Conservation (phyloP, 495 filamentous ascomycete genomes). For the Astrothelium subdiscretum region DNA sequence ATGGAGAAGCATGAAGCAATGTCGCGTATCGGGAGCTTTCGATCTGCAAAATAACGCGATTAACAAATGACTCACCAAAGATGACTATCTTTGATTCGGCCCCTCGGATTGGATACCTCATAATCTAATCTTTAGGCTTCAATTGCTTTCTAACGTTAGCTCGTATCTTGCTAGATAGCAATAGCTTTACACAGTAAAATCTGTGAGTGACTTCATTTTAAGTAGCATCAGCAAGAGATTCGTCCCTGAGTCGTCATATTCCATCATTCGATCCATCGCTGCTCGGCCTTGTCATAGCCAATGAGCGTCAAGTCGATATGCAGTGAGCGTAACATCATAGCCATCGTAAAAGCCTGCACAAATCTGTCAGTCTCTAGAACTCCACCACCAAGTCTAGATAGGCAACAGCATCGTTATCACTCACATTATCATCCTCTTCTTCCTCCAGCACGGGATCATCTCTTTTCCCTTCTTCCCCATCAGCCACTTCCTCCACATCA, state of each 20-base stretch:
- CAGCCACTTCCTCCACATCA: conserved; percentile 6
- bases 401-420: conserved; percentile 4
- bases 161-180: too few species aligned
- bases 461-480: neutral
- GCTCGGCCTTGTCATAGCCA: conserved; percentile 45
- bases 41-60: too few species aligned
- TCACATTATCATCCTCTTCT: conserved; percentile 28
- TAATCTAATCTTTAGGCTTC: too few species aligned
- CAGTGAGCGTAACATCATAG: conserved; percentile 56
- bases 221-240: too few species aligned
- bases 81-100: too few species aligned
- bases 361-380: neutral
- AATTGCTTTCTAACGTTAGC: too few species aligned
- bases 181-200: too few species aligned
- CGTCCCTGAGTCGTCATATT: neutral
- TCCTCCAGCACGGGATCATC: conserved; percentile 11
- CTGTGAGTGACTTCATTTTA: too few species aligned
- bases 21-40: too few species aligned
- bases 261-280: conserved; percentile 42
- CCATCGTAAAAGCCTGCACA: conserved; percentile 49
- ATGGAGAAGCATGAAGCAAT: too few species aligned
- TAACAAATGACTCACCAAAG: too few species aligned
- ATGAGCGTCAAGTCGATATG: conserved; percentile 53
- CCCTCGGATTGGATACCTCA: too few species aligned
- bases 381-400: neutral